Conservation (phyloP, 1,284 basidiomycete genomes). For the Golubevia sp. region DNA sequence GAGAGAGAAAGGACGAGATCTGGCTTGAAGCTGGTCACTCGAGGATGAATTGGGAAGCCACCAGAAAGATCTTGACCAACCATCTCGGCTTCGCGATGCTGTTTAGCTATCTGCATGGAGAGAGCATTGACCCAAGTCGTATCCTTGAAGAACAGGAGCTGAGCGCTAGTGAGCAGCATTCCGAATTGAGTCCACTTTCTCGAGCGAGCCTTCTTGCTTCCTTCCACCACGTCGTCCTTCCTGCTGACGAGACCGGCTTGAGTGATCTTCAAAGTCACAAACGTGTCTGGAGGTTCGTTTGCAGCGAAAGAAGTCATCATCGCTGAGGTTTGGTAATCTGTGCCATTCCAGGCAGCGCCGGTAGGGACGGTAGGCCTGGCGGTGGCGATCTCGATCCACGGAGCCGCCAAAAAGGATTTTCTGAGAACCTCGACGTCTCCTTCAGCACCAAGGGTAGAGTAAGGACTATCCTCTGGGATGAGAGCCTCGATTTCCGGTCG, state of each 20-base stretch:
- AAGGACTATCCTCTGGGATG: conserved; percentile 41
- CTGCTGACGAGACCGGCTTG: conserved; percentile 81
- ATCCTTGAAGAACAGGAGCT: conserved; percentile 90
- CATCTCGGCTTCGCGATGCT: conserved; percentile 2
- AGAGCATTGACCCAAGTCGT: conserved; percentile 70
- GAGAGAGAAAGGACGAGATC: conserved; percentile 81
- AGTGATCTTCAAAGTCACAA: conserved; percentile 71
- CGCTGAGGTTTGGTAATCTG: background rate
- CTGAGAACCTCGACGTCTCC: conserved; percentile 28
- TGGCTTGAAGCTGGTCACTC: conserved; percentile 73
- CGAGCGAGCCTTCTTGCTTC: conserved; percentile 74
- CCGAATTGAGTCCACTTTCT: conserved; percentile 89
- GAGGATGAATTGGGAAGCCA: conserved; percentile 65
- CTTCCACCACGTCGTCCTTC: conserved; percentile 74
- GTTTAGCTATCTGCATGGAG: conserved; percentile 66
- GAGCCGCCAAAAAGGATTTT: conserved; percentile 34
- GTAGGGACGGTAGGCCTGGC: conserved; percentile 8
- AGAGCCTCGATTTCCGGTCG: conserved; percentile 35
- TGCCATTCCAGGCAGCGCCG: conserved; percentile 2
- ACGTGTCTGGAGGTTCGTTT: conserved; percentile 31
- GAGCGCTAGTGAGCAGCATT: conserved; percentile 84
- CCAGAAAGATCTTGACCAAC: background rate
- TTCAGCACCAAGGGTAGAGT: conserved; percentile 28
- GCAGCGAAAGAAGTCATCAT: conserved; percentile 2
- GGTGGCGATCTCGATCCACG: conserved; percentile 48